Conservation (phyloP, 176 grass and related monocot genomes). For the maize (Zea mays) region Zm-B73-REFERENCE-NAM-5.0 NC_050096.1:296605501-296606000, state of each 20-base stretch:
- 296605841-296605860: conserved; percentile 90
- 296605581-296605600: conserved; percentile 82
- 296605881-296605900: conserved; percentile 44
- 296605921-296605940: conserved; percentile 32
- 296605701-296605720: conserved; percentile 40
- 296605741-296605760: conserved; percentile 22
- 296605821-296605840: conserved; percentile 81
- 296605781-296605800: conserved; percentile 44
- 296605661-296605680: conserved; percentile 34
- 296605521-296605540: not conserved
- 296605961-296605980: conserved; percentile 69
- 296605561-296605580: conserved; percentile 75
- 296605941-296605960: conserved; percentile 34
- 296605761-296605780: conserved; percentile 32
- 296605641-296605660: conserved; percentile 35
- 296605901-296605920: conserved; percentile 39
- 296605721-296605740: conserved; percentile 67
- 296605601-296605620: conserved; percentile 82
- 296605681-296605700: conserved; percentile 49
- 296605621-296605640: conserved; percentile 50
- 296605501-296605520: conserved; percentile 9
- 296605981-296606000: conserved; percentile 81
- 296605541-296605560: conserved; percentile 11
- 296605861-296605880: conserved; percentile 51
- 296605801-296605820: conserved; percentile 66